A percentile compares a stretch with the other conserved stretches of the same genome.
phyloP scores from a whole-genome alignment of 441 rosid genomes.

The Eutrema salsugineum region DNA sequence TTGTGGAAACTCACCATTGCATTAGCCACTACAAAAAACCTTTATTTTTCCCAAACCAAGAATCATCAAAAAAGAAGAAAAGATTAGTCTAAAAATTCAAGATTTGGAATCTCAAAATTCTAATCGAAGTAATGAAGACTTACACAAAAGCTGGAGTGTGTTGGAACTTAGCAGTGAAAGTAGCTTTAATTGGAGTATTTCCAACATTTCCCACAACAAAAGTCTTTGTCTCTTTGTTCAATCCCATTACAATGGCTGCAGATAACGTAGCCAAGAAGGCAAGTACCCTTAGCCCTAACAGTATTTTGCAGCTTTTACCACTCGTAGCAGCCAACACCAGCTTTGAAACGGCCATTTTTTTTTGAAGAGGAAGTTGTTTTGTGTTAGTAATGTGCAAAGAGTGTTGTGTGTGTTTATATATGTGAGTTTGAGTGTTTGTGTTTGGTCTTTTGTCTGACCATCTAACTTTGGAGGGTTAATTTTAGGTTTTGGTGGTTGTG shows the following conservation, averaged over 20 bases:
- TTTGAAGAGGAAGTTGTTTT: background rate
- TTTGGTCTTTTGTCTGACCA: constrained; percentile 25
- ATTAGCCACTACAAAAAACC: constrained; percentile 78
- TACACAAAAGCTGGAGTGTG: constrained; percentile 87
- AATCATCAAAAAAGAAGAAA: background rate
- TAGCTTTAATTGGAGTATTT: constrained; percentile 48
- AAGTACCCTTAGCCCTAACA: constrained; percentile 46
- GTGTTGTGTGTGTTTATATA: constrained; percentile 6
- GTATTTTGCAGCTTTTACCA: constrained; percentile 26
- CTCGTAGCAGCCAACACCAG: background rate
- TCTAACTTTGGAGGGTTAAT: constrained; percentile 21
- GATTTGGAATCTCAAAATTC: background rate
- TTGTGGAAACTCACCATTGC: constrained; percentile 67
- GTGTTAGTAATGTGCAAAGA: constrained; percentile 12
- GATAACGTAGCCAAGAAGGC: constrained; percentile 68
- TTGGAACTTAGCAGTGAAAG: constrained; percentile 78
- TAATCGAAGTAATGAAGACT: constrained; percentile 12
- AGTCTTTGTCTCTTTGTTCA: constrained; percentile 67
- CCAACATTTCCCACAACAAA: constrained; percentile 75
- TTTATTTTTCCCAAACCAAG: constrained; percentile 24
- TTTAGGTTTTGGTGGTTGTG: constrained; percentile 28
- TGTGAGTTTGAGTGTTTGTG: constrained; percentile 16
- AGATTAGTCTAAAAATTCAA: background rate
- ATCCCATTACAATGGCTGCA: constrained; percentile 74
- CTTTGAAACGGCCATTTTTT: constrained; percentile 29